phyloP scores from a whole-genome alignment of 2,329 filamentous ascomycete species.

The Sclerotinia nivalis region DNA sequence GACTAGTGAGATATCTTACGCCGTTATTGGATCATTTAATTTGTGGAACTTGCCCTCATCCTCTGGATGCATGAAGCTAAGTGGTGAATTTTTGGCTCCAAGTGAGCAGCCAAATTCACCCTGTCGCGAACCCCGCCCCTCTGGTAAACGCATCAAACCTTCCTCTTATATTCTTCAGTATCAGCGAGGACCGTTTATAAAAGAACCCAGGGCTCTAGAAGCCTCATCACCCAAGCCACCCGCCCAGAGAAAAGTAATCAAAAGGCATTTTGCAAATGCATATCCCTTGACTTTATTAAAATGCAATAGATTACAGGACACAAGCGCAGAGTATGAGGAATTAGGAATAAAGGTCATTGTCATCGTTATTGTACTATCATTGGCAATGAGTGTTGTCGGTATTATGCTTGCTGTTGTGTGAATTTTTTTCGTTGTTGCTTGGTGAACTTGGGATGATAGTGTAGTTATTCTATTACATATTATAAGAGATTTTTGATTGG shows the following conservation, averaged over 20 bases:
- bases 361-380: neutral
- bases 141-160: too few species aligned
- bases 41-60: neutral
- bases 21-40: neutral
- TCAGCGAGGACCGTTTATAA: neutral
- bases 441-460: neutral
- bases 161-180: too few species aligned
- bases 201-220: neutral
- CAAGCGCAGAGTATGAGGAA: too few species aligned
- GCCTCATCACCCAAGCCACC: neutral
- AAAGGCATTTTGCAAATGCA: too few species aligned
- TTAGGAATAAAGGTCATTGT: neutral
- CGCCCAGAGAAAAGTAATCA: too few species aligned
- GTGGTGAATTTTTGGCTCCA: neutral
- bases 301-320: too few species aligned
- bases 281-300: too few species aligned
- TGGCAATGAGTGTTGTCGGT: neutral
- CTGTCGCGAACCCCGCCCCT: too few species aligned
- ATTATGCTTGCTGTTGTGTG: neutral
- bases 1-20: neutral
- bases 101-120: neutral
- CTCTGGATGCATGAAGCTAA: neutral
- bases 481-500: neutral
- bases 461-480: too few species aligned
- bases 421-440: neutral